A percentile compares a stretch with the other conserved stretches of the same genome.
Conservation (phyloP, 2,329 filamentous ascomycete genomes). For the Mollisia scopiformis region DNA sequence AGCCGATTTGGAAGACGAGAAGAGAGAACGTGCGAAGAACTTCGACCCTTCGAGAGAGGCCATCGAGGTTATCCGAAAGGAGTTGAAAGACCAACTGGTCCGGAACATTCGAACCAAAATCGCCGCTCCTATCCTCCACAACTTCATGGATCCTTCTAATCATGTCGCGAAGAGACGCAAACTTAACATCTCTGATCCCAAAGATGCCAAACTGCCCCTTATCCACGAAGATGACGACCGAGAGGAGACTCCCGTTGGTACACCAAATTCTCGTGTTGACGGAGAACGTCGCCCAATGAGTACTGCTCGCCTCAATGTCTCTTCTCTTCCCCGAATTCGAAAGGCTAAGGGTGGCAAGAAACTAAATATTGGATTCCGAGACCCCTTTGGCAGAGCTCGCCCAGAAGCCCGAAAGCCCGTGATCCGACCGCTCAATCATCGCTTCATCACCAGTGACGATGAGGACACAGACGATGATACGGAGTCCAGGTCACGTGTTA, state of each 20-base stretch:
- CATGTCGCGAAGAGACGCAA: constrained; percentile 79
- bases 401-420: constrained; percentile 57
- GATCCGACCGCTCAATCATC: constrained; percentile 80
- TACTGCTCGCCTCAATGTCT: constrained; percentile 60
- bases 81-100: constrained; percentile 85
- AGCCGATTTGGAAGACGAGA: constrained; percentile 86
- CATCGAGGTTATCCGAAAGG: constrained; percentile 74
- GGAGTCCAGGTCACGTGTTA: constrained; percentile 63
- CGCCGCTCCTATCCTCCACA: constrained; percentile 77
- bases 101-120: constrained; percentile 88
- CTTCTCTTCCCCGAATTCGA: constrained; percentile 73
- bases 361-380: constrained; percentile 65
- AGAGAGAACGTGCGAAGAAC: constrained; percentile 81
- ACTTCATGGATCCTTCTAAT: constrained; percentile 80
- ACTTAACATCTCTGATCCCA: constrained; percentile 74
- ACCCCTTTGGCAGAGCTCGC: constrained; percentile 67
- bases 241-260: constrained; percentile 63
- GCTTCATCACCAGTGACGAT: constrained; percentile 74
- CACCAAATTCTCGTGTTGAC: constrained; percentile 66
- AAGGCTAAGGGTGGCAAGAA: constrained; percentile 52
- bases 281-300: constrained; percentile 53
- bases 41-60: constrained; percentile 91
- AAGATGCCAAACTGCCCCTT: constrained; percentile 58
- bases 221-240: constrained; percentile 62
- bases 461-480: constrained; percentile 86